Conservation (phyloP, 371 early-diverging fungal genomes). For the Chytridium lagenaria region DNA sequence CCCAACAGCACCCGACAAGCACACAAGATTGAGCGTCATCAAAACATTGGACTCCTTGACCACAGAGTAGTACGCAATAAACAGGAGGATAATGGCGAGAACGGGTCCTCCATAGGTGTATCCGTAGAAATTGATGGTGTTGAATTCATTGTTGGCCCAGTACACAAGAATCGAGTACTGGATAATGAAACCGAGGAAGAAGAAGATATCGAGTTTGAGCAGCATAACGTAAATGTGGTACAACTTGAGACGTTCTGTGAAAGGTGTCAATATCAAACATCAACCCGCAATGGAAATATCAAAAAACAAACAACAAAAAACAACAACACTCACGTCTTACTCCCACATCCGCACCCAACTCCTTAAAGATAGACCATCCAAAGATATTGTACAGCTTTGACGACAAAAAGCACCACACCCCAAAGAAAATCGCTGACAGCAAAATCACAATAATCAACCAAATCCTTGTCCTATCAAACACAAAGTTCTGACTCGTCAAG, state of each 20-base stretch:
- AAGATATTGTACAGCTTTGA: conserved; percentile 52
- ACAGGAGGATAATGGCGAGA: conserved; percentile 43
- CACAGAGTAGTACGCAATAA: conserved; percentile 52
- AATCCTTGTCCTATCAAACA: conserved; percentile 36
- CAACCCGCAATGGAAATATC: background rate
- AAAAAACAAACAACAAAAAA: background rate
- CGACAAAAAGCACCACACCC: conserved; percentile 48
- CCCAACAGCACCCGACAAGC: conserved; percentile 46
- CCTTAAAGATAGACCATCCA: conserved; percentile 61
- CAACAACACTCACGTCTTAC: conserved; percentile 47
- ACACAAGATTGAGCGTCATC: conserved; percentile 45
- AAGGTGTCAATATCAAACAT: too few species aligned
- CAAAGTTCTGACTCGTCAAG: background rate
- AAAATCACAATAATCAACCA: conserved; percentile 43
- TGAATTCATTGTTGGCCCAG: conserved; percentile 14
- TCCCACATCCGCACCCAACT: conserved; percentile 57
- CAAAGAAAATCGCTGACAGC: conserved; percentile 40
- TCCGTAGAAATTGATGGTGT: conserved; percentile 22
- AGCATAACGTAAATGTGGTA: conserved; percentile 60
- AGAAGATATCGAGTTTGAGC: conserved; percentile 61
- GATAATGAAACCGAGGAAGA: conserved; percentile 53
- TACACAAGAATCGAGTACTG: conserved; percentile 54
- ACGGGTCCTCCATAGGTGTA: conserved; percentile 36
- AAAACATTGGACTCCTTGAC: conserved; percentile 48
- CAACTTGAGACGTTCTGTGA: conserved; percentile 49